phyloP scores from a whole-genome alignment of 176 grass and related monocot genomes.

The Chrysopogon serrulatus region DNA sequence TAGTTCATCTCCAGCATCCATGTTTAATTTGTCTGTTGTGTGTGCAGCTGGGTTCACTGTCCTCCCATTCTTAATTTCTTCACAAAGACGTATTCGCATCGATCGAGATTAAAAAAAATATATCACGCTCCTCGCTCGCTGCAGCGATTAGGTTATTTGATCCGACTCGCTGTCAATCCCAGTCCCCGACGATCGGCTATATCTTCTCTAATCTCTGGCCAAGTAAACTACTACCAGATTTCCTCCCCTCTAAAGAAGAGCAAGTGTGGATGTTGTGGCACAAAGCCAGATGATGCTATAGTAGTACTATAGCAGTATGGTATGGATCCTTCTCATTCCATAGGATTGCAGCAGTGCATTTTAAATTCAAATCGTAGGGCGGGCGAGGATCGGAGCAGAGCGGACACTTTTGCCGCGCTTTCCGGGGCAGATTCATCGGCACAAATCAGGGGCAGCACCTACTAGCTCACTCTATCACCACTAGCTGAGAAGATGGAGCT shows the following conservation, averaged over 20 bases:
- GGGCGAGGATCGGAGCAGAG: background rate
- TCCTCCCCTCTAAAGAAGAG: constrained; percentile 37
- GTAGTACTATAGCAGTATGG: background rate
- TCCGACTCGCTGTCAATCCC: constrained; percentile 17
- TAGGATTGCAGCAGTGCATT: constrained; percentile 8
- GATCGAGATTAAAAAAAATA: background rate
- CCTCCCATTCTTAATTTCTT: constrained; percentile 2
- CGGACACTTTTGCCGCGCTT: constrained; percentile 27
- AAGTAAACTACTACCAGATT: constrained; percentile 28
- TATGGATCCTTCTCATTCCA: constrained; percentile 51
- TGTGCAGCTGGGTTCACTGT: constrained; percentile 4
- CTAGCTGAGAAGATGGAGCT: background rate
- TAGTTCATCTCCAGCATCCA: background rate
- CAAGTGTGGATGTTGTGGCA: constrained; percentile 38
- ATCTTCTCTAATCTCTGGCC: constrained; percentile 12
- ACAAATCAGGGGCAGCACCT: constrained; percentile 35
- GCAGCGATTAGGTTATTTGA: background rate
- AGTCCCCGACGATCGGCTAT: background rate
- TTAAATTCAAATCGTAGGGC: constrained; percentile 15
- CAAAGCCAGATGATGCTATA: constrained; percentile 22
- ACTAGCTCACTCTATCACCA: background rate
- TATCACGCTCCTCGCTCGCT: background rate
- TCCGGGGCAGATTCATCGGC: constrained; percentile 39
- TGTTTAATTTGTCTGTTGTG: constrained; percentile 18
- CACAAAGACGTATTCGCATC: background rate